These are phyloP conservation scores for Mycena belliarum DNA, from an alignment of 768 basidiomycete species.

Conservation along the genomic window DNA sequence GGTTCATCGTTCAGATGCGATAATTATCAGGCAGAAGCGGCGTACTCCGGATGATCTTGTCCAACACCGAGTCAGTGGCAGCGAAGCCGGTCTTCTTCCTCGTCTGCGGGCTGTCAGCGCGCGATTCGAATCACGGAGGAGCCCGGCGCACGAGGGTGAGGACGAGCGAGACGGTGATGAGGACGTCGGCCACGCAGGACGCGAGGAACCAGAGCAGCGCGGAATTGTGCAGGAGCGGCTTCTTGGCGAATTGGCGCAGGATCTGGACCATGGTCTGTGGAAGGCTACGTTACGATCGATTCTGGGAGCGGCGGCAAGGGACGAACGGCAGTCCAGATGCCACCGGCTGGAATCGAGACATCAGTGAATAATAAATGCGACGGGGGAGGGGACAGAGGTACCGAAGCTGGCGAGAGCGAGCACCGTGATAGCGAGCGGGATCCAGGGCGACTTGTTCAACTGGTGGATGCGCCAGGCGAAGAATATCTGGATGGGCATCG, in stretches of 20 bases:
- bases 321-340: slow-evolving; percentile 36
- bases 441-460: slow-evolving; percentile 11
- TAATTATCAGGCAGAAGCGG: not conserved
- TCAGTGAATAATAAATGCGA: not conserved
- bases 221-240: slow-evolving; percentile 32
- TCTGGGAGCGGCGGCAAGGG: not conserved
- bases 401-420: slow-evolving; percentile 30
- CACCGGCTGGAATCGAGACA: slow-evolving; percentile 32
- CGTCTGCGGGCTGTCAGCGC: not conserved
- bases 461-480: slow-evolving; percentile 19
- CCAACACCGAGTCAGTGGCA: slow-evolving; percentile 11
- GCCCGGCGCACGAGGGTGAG: slow-evolving; percentile 30
- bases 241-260: slow-evolving; percentile 38
- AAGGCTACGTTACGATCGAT: not conserved
- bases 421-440: slow-evolving; percentile 6
- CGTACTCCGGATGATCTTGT: slow-evolving; percentile 23
- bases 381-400: slow-evolving; percentile 18
- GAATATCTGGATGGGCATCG: slow-evolving; percentile 22
- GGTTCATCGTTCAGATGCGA: not conserved
- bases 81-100: slow-evolving; percentile 12
- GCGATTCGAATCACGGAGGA: not conserved
- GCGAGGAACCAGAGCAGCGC: slow-evolving; percentile 49
- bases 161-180: slow-evolving; percentile 42
- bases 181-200: slow-evolving; percentile 43
- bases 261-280: slow-evolving; percentile 30